Evolutionary conservation across 768 basidiomycete genomes (phyloP).

Genomic region (Suillus sp.): DNA sequence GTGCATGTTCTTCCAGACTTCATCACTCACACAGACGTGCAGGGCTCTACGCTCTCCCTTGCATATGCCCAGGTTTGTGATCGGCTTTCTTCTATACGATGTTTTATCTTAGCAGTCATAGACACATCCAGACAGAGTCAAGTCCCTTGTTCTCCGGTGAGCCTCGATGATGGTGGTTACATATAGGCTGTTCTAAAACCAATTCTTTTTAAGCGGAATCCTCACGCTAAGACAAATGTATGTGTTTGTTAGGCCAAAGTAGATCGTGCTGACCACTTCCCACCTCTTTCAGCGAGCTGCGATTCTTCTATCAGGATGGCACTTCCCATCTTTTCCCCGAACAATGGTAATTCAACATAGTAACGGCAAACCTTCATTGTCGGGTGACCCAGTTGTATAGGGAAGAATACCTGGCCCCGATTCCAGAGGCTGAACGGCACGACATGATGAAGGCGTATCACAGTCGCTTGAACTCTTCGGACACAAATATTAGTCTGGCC

Average conservation of each 20-base stretch:
- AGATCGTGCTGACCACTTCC: background rate
- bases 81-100: background rate
- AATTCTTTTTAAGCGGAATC: constrained; percentile 61
- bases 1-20: background rate
- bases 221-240: constrained; percentile 84
- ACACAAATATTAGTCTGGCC: constrained; percentile 60
- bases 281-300: constrained; percentile 57
- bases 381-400: constrained; percentile 39
- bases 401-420: constrained; percentile 81
- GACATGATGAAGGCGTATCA: constrained; percentile 88
- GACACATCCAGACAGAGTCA: constrained; percentile 81
- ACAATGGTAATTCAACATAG: constrained; percentile 63
- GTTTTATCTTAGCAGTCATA: constrained; percentile 30
- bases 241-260: background rate
- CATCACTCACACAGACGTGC: background rate
- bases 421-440: constrained; percentile 76
- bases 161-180: constrained; percentile 13
- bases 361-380: constrained; percentile 1
- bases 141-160: constrained; percentile 75
- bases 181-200: background rate
- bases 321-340: constrained; percentile 83
- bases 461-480: constrained; percentile 68
- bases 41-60: constrained; percentile 87
- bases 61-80: constrained; percentile 76
- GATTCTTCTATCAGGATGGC: constrained; percentile 92